Evolutionary conservation across 1,284 basidiomycete species (phyloP).

Genomic region (Malassezia vespertilionis): DNA sequence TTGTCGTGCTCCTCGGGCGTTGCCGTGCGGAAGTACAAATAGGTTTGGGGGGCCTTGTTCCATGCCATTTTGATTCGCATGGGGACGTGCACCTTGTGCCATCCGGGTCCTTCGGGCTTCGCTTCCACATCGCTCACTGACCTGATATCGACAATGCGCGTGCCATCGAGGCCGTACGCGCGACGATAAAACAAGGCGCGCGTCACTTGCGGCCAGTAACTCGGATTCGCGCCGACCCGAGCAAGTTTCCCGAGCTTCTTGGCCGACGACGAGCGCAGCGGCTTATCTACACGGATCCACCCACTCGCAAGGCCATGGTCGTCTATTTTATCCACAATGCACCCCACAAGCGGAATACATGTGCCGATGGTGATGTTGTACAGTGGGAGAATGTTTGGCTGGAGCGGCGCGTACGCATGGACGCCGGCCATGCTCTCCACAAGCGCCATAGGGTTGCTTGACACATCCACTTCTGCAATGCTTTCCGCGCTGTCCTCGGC

Average conservation of each 20-base stretch:
- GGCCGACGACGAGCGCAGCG: constrained; percentile 60
- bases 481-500: too few species aligned
- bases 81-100: constrained; percentile 23
- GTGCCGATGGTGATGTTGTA: constrained; percentile 3
- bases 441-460: not conserved
- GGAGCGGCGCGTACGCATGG: not conserved
- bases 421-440: not conserved
- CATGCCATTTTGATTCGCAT: too few species aligned
- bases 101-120: constrained; percentile 17
- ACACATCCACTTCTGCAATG: too few species aligned
- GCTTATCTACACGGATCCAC: constrained; percentile 71
- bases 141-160: constrained; percentile 26
- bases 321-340: constrained; percentile 59
- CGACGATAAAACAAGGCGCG: constrained; percentile 36
- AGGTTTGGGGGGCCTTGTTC: too few species aligned
- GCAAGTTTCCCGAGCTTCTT: constrained; percentile 16
- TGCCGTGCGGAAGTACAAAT: not conserved
- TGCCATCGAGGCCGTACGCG: constrained; percentile 19
- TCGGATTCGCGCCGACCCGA: constrained; percentile 12
- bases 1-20: not conserved
- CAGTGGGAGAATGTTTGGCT: constrained; percentile 3
- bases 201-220: constrained; percentile 21
- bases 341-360: constrained; percentile 44
- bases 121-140: constrained; percentile 22
- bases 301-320: constrained; percentile 68